These are phyloP conservation scores for Phytophthora fragariae DNA, from an alignment of 352 stramenopile species.

Conservation along the genomic window DNA sequence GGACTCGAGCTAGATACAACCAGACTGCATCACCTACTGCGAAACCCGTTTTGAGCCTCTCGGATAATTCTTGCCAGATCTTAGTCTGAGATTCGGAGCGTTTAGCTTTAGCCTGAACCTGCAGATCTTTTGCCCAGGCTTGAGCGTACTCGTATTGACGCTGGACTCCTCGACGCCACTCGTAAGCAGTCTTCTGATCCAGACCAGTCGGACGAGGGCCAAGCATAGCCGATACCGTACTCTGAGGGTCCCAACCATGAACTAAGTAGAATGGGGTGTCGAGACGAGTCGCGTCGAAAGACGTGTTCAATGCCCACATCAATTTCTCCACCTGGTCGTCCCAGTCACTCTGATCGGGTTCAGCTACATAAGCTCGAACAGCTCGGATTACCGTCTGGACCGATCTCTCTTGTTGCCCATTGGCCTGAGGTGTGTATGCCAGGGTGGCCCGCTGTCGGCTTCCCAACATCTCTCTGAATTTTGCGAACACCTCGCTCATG, in stretches of 20 bases:
- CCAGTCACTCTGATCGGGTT: constrained; percentile 5
- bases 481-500: not conserved
- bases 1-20: not conserved
- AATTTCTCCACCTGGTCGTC: not conserved
- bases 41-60: not conserved
- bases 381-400: not conserved
- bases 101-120: not conserved
- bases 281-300: not conserved
- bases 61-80: not conserved
- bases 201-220: not conserved
- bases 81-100: not conserved
- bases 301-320: not conserved
- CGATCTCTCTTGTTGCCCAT: constrained; percentile 2
- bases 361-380: not conserved
- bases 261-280: constrained; percentile 4
- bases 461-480: not conserved
- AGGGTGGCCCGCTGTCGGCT: not conserved
- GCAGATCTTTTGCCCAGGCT: not conserved
- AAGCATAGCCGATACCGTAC: not conserved
- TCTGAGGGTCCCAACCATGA: not conserved
- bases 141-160: not conserved
- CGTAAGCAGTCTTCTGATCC: not conserved
- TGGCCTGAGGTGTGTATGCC: not conserved
- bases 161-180: not conserved
- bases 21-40: not conserved